A percentile compares a stretch with the other conserved stretches of the same genome.
Evolutionary conservation across 2,329 filamentous ascomycete species (phyloP).

Genomic region (Bipolaris gigantea): DNA sequence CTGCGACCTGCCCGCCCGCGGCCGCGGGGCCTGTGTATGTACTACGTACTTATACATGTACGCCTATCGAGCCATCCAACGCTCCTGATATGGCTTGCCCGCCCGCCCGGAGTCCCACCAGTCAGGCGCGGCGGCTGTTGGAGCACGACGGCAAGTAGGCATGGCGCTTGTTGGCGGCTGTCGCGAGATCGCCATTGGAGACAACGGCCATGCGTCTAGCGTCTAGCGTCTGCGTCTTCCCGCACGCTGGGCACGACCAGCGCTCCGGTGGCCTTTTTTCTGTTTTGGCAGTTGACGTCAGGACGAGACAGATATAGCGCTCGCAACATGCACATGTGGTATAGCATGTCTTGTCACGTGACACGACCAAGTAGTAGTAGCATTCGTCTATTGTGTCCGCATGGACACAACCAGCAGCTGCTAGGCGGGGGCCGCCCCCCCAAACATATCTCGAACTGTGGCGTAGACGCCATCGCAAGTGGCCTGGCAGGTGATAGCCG

Average conservation of each 20-base stretch:
- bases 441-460: not conserved
- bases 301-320: not conserved
- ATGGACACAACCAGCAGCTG: too few relatives aligned
- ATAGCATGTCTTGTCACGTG: not conserved
- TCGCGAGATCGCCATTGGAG: slow-evolving; percentile 2
- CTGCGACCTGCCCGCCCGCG: not conserved
- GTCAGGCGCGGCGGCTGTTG: slow-evolving; percentile 9
- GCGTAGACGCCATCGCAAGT: not conserved
- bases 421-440: too few relatives aligned
- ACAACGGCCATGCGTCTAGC: slow-evolving; percentile 9
- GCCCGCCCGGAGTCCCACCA: slow-evolving; percentile 5
- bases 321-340: not conserved
- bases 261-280: not conserved
- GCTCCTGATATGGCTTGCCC: too few relatives aligned
- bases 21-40: too few relatives aligned
- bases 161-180: slow-evolving; percentile 13
- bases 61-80: too few relatives aligned
- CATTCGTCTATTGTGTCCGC: too few relatives aligned
- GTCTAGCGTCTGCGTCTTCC: too few relatives aligned
- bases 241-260: slow-evolving; percentile 7
- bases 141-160: slow-evolving; percentile 10
- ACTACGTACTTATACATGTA: too few relatives aligned
- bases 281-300: not conserved
- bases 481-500: not conserved
- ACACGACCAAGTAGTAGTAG: not conserved